Evolutionary conservation across 768 basidiomycete genomes (phyloP), one percentile per base, ranked within the genome.

Genomic region (Lentinula boryana): DNA sequence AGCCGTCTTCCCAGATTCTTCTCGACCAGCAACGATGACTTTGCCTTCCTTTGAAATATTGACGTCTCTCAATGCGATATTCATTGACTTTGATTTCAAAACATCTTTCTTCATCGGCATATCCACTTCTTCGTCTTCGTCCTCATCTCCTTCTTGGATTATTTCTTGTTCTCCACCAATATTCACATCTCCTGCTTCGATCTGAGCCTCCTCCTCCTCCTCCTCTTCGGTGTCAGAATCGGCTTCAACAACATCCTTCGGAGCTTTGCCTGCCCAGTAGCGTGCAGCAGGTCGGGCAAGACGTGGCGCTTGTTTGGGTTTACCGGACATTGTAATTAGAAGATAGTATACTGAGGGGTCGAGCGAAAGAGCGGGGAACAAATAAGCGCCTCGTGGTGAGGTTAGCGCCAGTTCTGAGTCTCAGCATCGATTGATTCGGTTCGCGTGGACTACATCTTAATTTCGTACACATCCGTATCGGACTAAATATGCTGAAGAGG

Each of bases 181-280:
- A 23, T 79, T 80, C 41, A 88, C 79, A 67, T 90, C 87, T 35
- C 79, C 84, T 52, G 81, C 83, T 21, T 75, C 72, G 49, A 69
- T 68, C 60, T 67, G 59, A 53, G 70, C 65, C 61, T 70, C 73
- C 35, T 74, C 77, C 1, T 74, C 77, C 1, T 81, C 84, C 62
- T 85, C 82, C 52, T 82, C 80, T 48, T 87, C 87, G 3, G 85
- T 86, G 64, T 89, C 88, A 5, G 88, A 87, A 21, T 82, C 76
- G 43, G 75, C 72, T 27, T 84, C 84, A 1, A 75, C 75, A 36
- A 75, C 80, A 50, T 89, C 90, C 71, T 91, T 93, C 0, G 93
- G 93, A 0, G 86, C 91, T 66, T 93, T 92, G 59, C 94, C 94
- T 66, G 89, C 90, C 86, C 92, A 91, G 72, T 96, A 95, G 2